Evolutionary conservation across 2,329 filamentous ascomycete genomes (phyloP), one percentile per base, ranked within the genome.

Genomic region (Arthroderma uncinatum): DNA sequence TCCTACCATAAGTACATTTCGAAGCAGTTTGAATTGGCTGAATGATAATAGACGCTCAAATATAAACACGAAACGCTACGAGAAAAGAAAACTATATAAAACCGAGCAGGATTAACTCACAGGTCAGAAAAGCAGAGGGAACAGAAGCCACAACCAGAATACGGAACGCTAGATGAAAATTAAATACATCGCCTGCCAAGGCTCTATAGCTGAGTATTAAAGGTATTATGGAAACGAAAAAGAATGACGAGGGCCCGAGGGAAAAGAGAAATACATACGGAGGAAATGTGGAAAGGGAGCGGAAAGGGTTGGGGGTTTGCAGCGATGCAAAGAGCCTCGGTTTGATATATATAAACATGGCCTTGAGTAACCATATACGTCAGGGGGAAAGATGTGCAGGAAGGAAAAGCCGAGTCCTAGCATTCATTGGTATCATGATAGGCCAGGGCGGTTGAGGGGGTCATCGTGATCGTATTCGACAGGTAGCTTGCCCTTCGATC

Each of bases 201-300:
- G 47, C 47, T 50, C 47, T 50, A 50, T 50, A 50, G 25, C 47
- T 25, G 28, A 48, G 47, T 50, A 50, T 50, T 50, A 50, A 50
- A 30, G 25, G 47, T 50, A 50, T 33, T 50, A 50, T 19, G 25
- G 47, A 50, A 14, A 50, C 8, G n/a, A 16, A 25, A 50, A 50
- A 10, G 25, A n/a, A 50, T n/a, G 47, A 4, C 23, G 14, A 8
- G n/a, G 12, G 4, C 2, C 14, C 4, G 9, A 19, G 7, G 14
- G 10, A 33, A 33, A 33, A 14, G 6, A 30, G 14, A 50, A 2
- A 25, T n/a, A 47, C 23, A 10, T 2, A 25, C 9, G 25, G 14
- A 28, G 40, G 19, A 12, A 30, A 50, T 30, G 25, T 50, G 1
- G n/a, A 25, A 33, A 8, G 23, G 33, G n/a, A 33, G 47, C 25